A percentile compares a stretch with the other conserved stretches of the same genome.
phyloP scores from a whole-genome alignment of 2,329 filamentous ascomycete genomes.

The Trichoderma sp. region DNA sequence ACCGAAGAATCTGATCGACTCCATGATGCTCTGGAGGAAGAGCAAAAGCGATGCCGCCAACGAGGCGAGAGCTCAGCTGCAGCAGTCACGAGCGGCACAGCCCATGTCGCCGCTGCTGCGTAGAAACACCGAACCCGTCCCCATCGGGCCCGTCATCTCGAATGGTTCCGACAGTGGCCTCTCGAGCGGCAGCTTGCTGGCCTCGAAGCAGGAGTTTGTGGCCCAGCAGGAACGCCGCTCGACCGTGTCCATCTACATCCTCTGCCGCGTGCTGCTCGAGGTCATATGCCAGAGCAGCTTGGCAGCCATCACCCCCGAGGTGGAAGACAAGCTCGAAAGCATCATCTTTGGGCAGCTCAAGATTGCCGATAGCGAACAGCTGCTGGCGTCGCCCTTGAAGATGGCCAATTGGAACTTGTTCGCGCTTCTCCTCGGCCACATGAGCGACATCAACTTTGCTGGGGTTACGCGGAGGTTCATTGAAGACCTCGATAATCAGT shows the following conservation, averaged over 20 bases:
- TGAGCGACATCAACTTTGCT: constrained; percentile 90
- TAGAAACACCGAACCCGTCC: constrained; percentile 73
- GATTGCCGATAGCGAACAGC: constrained; percentile 79
- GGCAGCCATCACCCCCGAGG: constrained; percentile 79
- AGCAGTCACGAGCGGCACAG: constrained; percentile 51
- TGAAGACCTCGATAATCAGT: constrained; percentile 73
- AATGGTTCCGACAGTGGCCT: constrained; percentile 38
- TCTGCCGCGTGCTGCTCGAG: constrained; percentile 90
- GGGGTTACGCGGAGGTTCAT: constrained; percentile 83
- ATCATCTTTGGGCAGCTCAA: constrained; percentile 97
- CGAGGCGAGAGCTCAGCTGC: constrained; percentile 62
- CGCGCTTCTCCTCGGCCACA: constrained; percentile 87
- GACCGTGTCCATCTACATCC: constrained; percentile 91
- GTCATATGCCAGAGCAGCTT: constrained; percentile 90
- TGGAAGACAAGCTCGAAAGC: constrained; percentile 90
- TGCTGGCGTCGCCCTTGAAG: constrained; percentile 76
- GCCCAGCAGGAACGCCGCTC: constrained; percentile 84
- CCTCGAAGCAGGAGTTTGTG: constrained; percentile 68
- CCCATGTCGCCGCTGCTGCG: constrained; percentile 59
- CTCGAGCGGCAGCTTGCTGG: constrained; percentile 45
- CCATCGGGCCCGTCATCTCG: constrained; percentile 42
- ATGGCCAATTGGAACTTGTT: constrained; percentile 97
- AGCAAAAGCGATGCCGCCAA: constrained; percentile 88
- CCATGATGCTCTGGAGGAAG: constrained; percentile 97
- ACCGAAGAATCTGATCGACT: constrained; percentile 93